Evolutionary conservation across 1,284 basidiomycete genomes (phyloP).

Genomic region (Wolfiporia cocos): DNA sequence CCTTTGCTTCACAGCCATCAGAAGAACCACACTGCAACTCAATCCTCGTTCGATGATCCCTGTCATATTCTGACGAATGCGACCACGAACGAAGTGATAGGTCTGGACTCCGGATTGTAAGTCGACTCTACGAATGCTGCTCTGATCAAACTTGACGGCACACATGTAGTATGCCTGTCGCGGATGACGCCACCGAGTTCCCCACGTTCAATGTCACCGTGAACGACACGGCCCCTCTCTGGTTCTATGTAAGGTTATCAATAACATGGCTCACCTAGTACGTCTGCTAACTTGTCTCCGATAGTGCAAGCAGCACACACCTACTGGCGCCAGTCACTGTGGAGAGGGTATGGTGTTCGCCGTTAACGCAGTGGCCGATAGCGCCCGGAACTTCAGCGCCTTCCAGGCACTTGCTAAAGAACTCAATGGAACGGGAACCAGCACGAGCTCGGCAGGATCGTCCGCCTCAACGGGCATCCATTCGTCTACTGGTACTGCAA

Average conservation of each 20-base stretch:
- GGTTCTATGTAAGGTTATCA: slow-evolving; percentile 24
- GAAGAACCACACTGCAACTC: slow-evolving; percentile 68
- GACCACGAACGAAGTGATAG: slow-evolving; percentile 31
- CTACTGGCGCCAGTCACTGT: slow-evolving; percentile 30
- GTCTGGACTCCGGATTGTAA: slow-evolving; percentile 58
- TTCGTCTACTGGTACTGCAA: slow-evolving; percentile 2
- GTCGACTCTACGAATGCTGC: no score
- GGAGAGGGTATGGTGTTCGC: slow-evolving; percentile 39
- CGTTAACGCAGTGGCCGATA: slow-evolving; percentile 33
- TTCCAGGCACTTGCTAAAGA: slow-evolving; percentile 31
- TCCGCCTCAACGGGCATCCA: not conserved
- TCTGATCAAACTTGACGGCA: not conserved
- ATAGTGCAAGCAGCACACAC: slow-evolving; percentile 30
- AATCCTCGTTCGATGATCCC: slow-evolving; percentile 55
- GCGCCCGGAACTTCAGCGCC: slow-evolving; percentile 35
- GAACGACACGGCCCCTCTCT: slow-evolving; percentile 46
- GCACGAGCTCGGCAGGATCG: not conserved
- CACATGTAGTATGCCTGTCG: slow-evolving; percentile 42
- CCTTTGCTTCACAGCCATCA: slow-evolving; percentile 32
- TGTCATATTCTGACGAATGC: slow-evolving; percentile 39
- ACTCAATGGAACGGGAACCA: slow-evolving; percentile 28
- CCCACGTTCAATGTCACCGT: slow-evolving; percentile 50
- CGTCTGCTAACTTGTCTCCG: not conserved
- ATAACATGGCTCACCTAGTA: not conserved
- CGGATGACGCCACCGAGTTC: slow-evolving; percentile 35